Conservation (phyloP, 208 protist genomes). For the Vickermania ingenoplastis region DNA sequence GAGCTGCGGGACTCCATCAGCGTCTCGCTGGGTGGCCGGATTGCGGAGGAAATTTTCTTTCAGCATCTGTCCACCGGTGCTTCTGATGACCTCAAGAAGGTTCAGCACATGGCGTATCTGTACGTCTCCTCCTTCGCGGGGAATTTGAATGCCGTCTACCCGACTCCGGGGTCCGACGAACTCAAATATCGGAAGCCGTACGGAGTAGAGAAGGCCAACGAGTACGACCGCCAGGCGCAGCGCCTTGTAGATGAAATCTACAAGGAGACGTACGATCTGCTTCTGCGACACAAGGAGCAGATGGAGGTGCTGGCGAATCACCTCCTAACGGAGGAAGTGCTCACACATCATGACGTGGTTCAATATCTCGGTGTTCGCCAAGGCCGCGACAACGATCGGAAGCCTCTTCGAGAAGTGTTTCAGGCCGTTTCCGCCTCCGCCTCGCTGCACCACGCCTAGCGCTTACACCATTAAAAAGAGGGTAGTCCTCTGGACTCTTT, state of each 20-base stretch:
- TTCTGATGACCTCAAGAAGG: slow-evolving; percentile 94
- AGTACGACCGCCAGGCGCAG: slow-evolving; percentile 87
- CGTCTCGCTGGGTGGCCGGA: slow-evolving; percentile 90
- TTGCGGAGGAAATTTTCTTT: slow-evolving; percentile 92
- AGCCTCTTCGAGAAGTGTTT: slow-evolving; percentile 5
- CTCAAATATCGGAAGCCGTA: slow-evolving; percentile 86
- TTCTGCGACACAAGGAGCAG: slow-evolving; percentile 62
- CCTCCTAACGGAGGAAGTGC: slow-evolving; percentile 69
- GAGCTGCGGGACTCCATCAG: slow-evolving; percentile 93
- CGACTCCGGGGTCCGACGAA: slow-evolving; percentile 38
- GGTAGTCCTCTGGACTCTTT: too few species aligned
- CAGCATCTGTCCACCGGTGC: slow-evolving; percentile 90
- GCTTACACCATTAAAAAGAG: too few species aligned
- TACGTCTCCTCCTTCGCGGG: slow-evolving; percentile 74
- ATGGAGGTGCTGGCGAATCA: slow-evolving; percentile 84
- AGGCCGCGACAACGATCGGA: slow-evolving; percentile 28
- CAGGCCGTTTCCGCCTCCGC: too few species aligned
- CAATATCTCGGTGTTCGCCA: slow-evolving; percentile 56
- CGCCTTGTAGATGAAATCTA: slow-evolving; percentile 76
- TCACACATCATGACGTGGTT: slow-evolving; percentile 75
- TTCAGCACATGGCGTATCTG: slow-evolving; percentile 91
- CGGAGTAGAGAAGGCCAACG: slow-evolving; percentile 59
- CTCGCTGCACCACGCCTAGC: too few species aligned
- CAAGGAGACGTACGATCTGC: slow-evolving; percentile 45
- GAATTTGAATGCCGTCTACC: slow-evolving; percentile 49